Evolutionary conservation across 257 asterid genomes (phyloP), one percentile per base, ranked within the genome.

Genomic region (Solanum megistacrolobum): DNA sequence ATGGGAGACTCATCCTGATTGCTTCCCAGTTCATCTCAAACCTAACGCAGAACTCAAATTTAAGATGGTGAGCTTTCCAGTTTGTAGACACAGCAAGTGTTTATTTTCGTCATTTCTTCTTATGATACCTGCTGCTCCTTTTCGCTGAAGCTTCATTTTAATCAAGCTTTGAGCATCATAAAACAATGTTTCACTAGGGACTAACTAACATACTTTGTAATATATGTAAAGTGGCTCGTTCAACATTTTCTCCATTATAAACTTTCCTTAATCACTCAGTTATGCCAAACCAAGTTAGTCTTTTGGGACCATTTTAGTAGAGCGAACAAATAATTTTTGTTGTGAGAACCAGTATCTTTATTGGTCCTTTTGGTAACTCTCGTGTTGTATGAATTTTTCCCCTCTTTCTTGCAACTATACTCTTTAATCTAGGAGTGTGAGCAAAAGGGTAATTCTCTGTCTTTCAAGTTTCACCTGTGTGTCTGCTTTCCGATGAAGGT

Each of bases 1-100:
- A 78, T 91, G 92, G 95, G 97, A 92, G 90, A 92, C 95, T 88
- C 98, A 95, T 88, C 98, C 98, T 4, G 98, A 95, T 92, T 95
- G 96, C 87, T 95, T 94, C 87, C 94, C 95, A 5, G 88, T 83
- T 84, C 93, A 91, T 83, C 90, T 86, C 10, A 94, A 93, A 89
- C 87, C 94, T 86, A 18, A 23, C 12, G 96, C 96, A 14, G 98
- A 94, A 89, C 88, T 86, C 88, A 88, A 90, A 79, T 94, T 94
- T 92, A 94, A 94, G 93, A 87, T 89, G 94, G 98, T 94, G 65
- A 79, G 41, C 14, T 8, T 13, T n/a, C 55, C 38, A 38, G 27
- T 75, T 76, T 76, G 31, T 71, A 25, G 27, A n/a, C 66, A 25
- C 25, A 41, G 4, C 14, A 43, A 14, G 7, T 41, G 29, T 34